A percentile compares a stretch with the other conserved stretches of the same genome.
Evolutionary conservation across 2,329 filamentous ascomycete genomes (phyloP).

Genomic region (Paraconiothyrium brasiliense): DNA sequence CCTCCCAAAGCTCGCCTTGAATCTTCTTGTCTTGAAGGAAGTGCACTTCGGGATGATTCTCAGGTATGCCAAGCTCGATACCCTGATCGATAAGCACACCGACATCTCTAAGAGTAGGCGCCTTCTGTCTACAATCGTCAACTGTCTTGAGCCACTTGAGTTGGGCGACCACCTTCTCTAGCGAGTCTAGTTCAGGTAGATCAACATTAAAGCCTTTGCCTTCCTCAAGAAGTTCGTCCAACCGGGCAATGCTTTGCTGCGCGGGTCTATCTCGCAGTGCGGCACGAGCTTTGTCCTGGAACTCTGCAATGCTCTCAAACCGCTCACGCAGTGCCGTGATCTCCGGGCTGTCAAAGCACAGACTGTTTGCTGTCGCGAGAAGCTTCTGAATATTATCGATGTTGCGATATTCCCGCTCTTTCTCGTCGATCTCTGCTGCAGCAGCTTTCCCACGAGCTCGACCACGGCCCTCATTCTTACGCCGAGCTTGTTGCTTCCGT

Average conservation of each 20-base stretch:
- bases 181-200: conserved; percentile 83
- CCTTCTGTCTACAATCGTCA: conserved; percentile 68
- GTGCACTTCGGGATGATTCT: conserved; percentile 80
- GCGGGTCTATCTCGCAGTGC: conserved; percentile 69
- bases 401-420: conserved; percentile 83
- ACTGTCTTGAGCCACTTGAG: conserved; percentile 89
- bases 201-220: conserved; percentile 91
- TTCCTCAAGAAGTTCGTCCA: conserved; percentile 90
- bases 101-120: conserved; percentile 79
- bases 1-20: conserved; percentile 87
- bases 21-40: conserved; percentile 79
- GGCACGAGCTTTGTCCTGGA: conserved; percentile 77
- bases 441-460: conserved; percentile 67
- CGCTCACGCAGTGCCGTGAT: conserved; percentile 87
- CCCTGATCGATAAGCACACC: conserved; percentile 80
- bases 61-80: conserved; percentile 77
- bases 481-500: conserved; percentile 95
- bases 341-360: conserved; percentile 93
- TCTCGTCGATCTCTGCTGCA: conserved; percentile 80
- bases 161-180: conserved; percentile 83
- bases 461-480: conserved; percentile 88
- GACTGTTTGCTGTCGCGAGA: conserved; percentile 81
- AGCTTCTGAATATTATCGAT: conserved; percentile 88
- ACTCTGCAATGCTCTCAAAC: conserved; percentile 82
- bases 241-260: conserved; percentile 69